These are phyloP conservation scores for Naegleria fowleri DNA, from an alignment of 208 protist genomes.

Conservation along the genomic window DNA sequence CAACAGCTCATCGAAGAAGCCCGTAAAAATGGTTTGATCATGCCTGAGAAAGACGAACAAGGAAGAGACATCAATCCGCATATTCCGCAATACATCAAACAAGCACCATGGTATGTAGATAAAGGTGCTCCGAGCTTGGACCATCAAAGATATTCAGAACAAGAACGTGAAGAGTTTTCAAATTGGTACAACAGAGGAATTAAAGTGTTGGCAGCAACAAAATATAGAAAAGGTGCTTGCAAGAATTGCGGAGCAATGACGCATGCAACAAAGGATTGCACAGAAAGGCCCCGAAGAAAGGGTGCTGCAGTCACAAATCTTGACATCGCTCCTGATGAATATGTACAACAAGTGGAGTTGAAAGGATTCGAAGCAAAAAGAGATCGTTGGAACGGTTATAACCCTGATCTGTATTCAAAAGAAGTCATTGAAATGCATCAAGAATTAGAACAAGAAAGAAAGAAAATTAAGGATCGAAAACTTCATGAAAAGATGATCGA, in stretches of 20 bases:
- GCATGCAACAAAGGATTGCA: conserved; percentile 89
- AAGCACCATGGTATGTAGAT: conserved; percentile 92
- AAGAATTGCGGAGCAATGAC: conserved; percentile 96
- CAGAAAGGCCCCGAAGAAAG: conserved; percentile 66
- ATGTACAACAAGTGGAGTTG: conserved; percentile 10
- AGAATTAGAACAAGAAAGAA: background rate
- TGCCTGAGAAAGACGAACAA: conserved; percentile 46
- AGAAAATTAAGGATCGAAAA: background rate
- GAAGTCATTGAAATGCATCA: background rate
- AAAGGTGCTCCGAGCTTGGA: conserved; percentile 65
- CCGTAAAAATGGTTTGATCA: conserved; percentile 54
- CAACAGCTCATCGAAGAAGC: conserved; percentile 73
- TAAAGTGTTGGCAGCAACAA: conserved; percentile 55
- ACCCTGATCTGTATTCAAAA: conserved; percentile 47
- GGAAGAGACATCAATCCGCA: conserved; percentile 92
- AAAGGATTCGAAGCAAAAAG: conserved; percentile 64
- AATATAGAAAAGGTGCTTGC: conserved; percentile 92
- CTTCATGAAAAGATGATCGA: background rate
- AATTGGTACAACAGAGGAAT: background rate
- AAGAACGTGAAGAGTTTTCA: background rate
- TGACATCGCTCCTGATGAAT: conserved; percentile 59
- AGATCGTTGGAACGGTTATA: conserved; percentile 75
- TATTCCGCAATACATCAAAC: conserved; percentile 93
- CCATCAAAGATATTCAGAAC: conserved; percentile 66
- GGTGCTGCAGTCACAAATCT: conserved; percentile 54